These are phyloP conservation scores for Linnemannia hyalina DNA, from an alignment of 192 early-diverging fungal species.

Conservation along the genomic window DNA sequence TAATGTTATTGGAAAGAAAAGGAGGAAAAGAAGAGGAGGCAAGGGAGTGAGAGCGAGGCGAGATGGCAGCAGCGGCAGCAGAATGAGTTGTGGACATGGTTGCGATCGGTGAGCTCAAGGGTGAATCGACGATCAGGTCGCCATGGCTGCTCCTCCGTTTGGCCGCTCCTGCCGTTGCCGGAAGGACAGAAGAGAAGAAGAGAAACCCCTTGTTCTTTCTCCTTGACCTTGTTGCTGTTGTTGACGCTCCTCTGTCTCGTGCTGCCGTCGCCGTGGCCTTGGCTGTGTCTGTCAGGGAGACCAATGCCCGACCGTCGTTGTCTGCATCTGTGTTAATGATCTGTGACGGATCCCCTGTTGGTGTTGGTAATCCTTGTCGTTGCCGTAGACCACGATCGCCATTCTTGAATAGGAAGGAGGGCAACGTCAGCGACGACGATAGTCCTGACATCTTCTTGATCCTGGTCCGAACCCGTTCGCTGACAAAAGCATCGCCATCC, in stretches of 20 bases:
- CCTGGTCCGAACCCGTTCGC: not conserved
- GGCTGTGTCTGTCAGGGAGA: not conserved
- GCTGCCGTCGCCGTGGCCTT: not conserved
- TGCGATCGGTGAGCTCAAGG: not conserved
- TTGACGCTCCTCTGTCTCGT: not conserved
- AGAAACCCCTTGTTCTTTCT: not conserved
- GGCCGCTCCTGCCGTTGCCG: not conserved
- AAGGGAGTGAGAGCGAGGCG: slow-evolving; percentile 1
- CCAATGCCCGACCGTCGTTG: not conserved
- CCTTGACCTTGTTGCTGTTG: too few species aligned
- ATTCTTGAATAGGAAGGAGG: not conserved
- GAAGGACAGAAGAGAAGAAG: not conserved
- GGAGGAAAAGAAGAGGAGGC: not conserved
- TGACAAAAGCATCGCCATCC: not conserved
- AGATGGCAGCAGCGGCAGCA: not conserved
- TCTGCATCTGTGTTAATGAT: not conserved
- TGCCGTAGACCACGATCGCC: not conserved
- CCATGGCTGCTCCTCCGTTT: not conserved
- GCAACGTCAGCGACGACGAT: not conserved
- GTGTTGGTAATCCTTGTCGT: not conserved
- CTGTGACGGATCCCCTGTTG: not conserved
- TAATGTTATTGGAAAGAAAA: not conserved
- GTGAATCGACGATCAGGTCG: not conserved
- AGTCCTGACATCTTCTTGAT: not conserved
- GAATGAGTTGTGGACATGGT: not conserved